Base-by-base conservation (phyloP, 208 protist genomes). In the Kentomonas sorsogonicus region DNA sequence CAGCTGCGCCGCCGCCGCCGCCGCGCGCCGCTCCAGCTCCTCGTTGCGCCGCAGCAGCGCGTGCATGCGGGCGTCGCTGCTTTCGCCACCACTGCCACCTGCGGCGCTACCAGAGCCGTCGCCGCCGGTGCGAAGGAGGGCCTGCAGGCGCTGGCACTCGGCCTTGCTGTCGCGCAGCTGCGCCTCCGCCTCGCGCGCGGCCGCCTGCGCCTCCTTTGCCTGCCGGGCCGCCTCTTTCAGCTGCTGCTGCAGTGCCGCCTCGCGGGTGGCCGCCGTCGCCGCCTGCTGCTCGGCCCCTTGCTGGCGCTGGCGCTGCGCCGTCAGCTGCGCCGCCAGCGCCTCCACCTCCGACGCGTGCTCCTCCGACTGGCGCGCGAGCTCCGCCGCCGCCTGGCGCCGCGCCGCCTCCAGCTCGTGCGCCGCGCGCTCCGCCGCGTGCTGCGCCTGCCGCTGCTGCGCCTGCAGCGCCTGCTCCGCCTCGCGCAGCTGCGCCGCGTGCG, bases 181-280 rank as follows among this genome's bases (percentile, higher is more conserved):
- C 11, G 44, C 67, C 57, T 74, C 68, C 31, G 71, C 65, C 6
- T 68, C 72, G 18, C 76, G 53, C 22, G 75, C 74, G 16, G 80
- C 76, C n/a, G 76, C 80, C 25, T 80, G 56, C 31, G 80, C 72
- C 56, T 81, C 69, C 11, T 63, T 66, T n/a, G n/a, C n/a, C n/a
- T n/a, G n/a, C n/a, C n/a, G n/a, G n/a, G n/a, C n/a, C n/a, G n/a
- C n/a, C 16, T 63, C 72, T 39, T 79, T 64, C 36, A 87, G 58
- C 58, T 76, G 69, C 0, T 38, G 23, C 10, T 64, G 67, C 45
- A 74, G 48, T 1, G 69, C 61, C 22, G 81, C 76, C 2, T 48
- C 10, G 27, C 39, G 63, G 27, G 69, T 53, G 5, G 63, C 45
- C 13, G 62, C 58, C 11, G 16, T 26, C 48, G 60, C 69, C 16